phyloP scores from a whole-genome alignment of 1,139 yeast species.

The Candida freyschussii region DNA sequence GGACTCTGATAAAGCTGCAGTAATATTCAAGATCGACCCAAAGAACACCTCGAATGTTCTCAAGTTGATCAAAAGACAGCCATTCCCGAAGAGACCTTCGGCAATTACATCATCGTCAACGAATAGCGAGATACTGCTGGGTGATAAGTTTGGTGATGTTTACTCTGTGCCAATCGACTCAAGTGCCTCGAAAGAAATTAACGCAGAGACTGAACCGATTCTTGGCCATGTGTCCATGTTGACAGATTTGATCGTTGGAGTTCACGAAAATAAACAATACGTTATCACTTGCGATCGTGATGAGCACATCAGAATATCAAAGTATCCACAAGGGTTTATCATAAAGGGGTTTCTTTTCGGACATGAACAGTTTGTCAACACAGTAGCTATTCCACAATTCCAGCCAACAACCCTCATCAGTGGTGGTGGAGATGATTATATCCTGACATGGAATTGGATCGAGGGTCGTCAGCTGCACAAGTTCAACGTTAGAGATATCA shows the following conservation, averaged over 20 bases:
- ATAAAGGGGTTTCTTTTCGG: conserved; percentile 85
- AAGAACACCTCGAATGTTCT: conserved; percentile 33
- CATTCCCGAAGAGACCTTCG: conserved; percentile 86
- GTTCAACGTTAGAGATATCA: conserved; percentile 44
- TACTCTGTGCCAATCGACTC: conserved; percentile 47
- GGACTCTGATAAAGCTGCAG: conserved; percentile 77
- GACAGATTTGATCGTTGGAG: conserved; percentile 57
- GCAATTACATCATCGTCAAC: conserved; percentile 60
- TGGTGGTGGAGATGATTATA: conserved; percentile 85
- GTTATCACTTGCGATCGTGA: conserved; percentile 88
- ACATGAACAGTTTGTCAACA: conserved; percentile 76
- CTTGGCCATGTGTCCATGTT: conserved; percentile 97
- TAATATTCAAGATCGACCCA: conserved; percentile 48
- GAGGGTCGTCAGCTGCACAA: conserved; percentile 42
- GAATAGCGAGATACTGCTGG: conserved; percentile 54
- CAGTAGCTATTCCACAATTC: conserved; percentile 50
- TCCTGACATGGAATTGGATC: conserved; percentile 80
- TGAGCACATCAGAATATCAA: conserved; percentile 88
- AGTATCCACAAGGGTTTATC: conserved; percentile 72
- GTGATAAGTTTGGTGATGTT: conserved; percentile 98
- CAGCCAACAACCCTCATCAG: conserved; percentile 50
- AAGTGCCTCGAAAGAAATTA: conserved; percentile 20
- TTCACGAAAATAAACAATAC: conserved; percentile 41
- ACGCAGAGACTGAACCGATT: conserved; percentile 47
- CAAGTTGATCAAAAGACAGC: conserved; percentile 59